These are phyloP conservation scores for Litchi chinensis DNA, from an alignment of 345 rosid genomes.

Conservation along the genomic window DNA sequence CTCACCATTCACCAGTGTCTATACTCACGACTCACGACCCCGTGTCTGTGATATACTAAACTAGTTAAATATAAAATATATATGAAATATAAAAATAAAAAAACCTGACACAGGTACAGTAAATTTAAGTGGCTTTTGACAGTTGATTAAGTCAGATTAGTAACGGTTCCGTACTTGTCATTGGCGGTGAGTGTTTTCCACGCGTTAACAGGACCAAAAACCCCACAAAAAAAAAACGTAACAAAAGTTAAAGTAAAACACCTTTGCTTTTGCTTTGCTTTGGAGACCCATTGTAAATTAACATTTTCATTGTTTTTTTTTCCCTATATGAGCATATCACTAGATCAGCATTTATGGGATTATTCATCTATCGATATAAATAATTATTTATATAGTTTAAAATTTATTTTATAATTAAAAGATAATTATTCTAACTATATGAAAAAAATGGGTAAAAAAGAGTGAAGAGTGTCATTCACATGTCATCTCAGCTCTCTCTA, in stretches of 20 bases:
- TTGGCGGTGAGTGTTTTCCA: slow-evolving; percentile 11
- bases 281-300: background rate
- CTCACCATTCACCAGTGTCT: slow-evolving; percentile 42
- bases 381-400: too few species aligned
- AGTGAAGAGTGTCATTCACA: background rate
- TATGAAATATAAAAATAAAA: background rate
- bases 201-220: slow-evolving; percentile 21
- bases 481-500: background rate
- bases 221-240: background rate
- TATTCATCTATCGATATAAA: too few species aligned
- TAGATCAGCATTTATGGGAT: background rate
- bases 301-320: background rate
- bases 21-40: slow-evolving; percentile 43
- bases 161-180: background rate
- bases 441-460: background rate
- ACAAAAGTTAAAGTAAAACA: background rate
- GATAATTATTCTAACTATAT: background rate
- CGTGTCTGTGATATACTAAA: slow-evolving; percentile 37
- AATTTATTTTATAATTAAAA: too few species aligned
- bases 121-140: slow-evolving; percentile 7
- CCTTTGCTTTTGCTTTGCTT: background rate
- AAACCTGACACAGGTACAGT: slow-evolving; percentile 27
- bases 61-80: background rate
- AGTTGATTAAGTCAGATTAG: background rate
- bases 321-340: background rate